Evolutionary conservation across 1,284 basidiomycete genomes (phyloP), one percentile per base, ranked within the genome.

Genomic region (Boletus sp.): DNA sequence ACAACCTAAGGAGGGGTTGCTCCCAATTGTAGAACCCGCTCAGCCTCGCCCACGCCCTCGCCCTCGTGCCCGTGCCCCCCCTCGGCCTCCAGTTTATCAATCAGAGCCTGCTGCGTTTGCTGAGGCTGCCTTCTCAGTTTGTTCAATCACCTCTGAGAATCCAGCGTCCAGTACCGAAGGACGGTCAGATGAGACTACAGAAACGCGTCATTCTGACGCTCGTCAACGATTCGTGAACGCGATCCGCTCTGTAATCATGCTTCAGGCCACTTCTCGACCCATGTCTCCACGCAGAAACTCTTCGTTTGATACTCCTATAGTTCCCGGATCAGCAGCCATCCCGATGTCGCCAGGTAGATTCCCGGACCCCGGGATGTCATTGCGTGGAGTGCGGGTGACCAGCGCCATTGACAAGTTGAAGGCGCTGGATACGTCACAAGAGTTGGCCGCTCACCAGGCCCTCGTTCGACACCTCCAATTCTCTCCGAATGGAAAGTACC

Each of bases 361-460:
- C 37, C 64, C 62, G 23, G 69, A 72, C 19, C 67, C 72, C 33
- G 66, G 71, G 19, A 60, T 73, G 44, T 69, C 74, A 39, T 62
- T 79, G 25, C 62, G 76, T 39, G 72, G 72, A 27, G 80, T 78
- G 41, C 74, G 83, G 14, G 70, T 86, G 5, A 71, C 78, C 7
- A 65, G 65, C 10, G 68, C 88, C 36, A 72, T 77, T 14, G 82
- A 83, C 12, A 81, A 76, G 54, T 60, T 90, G 50, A 75, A 73
- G 54, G 70, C 67, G 32, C 57, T 88, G 55, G 73, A 74, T 48
- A 68, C 76, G 14, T 79, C 77, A 0, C 80, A 88, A 57, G 81
- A 82, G 39, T 40, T 66, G 47, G 50, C 44, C 2, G 64, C 63
- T 29, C 64, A 69, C 12, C 61, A 61, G 35, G 70, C 68, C 7